Percentiles rank a stretch among this genome's conserved stretches.
Evolutionary conservation across 495 filamentous ascomycete genomes (phyloP).

Genomic region (Tuber umbilicatum): DNA sequence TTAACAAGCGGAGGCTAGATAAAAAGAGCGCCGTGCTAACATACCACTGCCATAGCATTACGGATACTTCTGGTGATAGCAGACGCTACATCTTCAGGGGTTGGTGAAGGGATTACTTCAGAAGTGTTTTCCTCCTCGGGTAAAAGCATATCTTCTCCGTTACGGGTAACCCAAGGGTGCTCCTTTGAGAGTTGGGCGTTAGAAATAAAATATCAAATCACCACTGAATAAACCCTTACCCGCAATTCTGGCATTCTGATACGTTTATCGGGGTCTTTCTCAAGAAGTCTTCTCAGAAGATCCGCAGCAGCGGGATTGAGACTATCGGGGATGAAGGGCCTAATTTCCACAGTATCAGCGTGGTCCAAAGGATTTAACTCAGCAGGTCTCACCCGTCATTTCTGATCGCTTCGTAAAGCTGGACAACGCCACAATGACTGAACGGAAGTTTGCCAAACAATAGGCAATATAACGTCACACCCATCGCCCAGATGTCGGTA

Average conservation of each 20-base stretch:
- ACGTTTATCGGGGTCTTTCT: slow-evolving; percentile 70
- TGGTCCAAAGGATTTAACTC: slow-evolving; percentile 37
- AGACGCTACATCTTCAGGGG: slow-evolving; percentile 77
- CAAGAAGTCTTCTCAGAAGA: slow-evolving; percentile 59
- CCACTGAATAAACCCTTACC: slow-evolving; percentile 49
- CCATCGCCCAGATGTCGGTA: slow-evolving; percentile 98
- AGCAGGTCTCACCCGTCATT: slow-evolving; percentile 49
- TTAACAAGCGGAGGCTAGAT: slow-evolving; percentile 9
- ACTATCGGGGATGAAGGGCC: slow-evolving; percentile 49
- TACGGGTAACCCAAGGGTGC: slow-evolving; percentile 89
- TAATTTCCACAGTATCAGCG: slow-evolving; percentile 30
- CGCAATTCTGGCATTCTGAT: slow-evolving; percentile 75
- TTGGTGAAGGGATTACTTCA: slow-evolving; percentile 69
- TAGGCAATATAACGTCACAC: slow-evolving; percentile 87
- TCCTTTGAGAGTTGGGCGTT: slow-evolving; percentile 50
- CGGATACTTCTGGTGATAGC: slow-evolving; percentile 86
- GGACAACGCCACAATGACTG: slow-evolving; percentile 63
- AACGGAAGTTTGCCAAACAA: slow-evolving; percentile 85
- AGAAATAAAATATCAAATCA: slow-evolving; percentile 8
- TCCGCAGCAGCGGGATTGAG: slow-evolving; percentile 60
- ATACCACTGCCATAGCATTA: slow-evolving; percentile 74
- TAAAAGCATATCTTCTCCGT: slow-evolving; percentile 72
- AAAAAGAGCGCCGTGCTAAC: slow-evolving; percentile 36
- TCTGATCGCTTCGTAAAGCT: slow-evolving; percentile 83
- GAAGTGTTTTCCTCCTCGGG: slow-evolving; percentile 80